Base-by-base conservation (phyloP, 169 alveolate species). In the Eimeria tenella region DNA sequence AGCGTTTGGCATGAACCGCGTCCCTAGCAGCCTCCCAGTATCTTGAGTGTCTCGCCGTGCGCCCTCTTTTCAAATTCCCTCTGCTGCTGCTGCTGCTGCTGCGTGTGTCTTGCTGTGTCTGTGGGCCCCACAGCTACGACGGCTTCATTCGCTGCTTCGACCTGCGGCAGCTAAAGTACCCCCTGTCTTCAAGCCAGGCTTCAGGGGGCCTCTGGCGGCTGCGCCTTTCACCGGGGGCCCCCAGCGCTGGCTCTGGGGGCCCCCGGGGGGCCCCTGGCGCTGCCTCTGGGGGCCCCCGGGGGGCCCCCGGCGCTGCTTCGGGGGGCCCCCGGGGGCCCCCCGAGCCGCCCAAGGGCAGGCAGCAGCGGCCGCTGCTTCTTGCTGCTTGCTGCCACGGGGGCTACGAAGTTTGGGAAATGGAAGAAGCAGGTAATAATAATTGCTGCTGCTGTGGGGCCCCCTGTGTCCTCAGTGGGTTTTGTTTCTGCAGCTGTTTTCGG, bases 371-470 rank as follows among this genome's bases (percentile, higher is more conserved):
- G 8, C 49, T 55, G 70, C 86, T 93, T 42, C 83, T 93, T 4
- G 93, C 86, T 23, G 95, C 95, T 53, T 53, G 93, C 52, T 81
- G 93, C 84, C 93, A 93, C 81, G 95, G 95, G 5, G 95, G 95
- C 25, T 21, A 86, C 23, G 95, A 93, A 58, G 79, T 93, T 3
- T 93, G 95, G 95, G 19, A 65, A 10, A n/a, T 68, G 50, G 19
- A 25, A n/a, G 60, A 23, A 25, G 70, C 3, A 21, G 90, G 70
- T 25, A 52, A 42, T 0, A 1, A 65, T 21, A 65, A 23, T 31
- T 65, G 74, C 21, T 8, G n/a, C 73, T 65, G 74, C 21, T 65
- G 74, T 7, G 17, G 11, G 17, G 68, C 42, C 42, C 42, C 42
- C 42, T 31, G 42, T 31, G 42, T 2, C 42, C 2, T 0, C 42